phyloP scores from a whole-genome alignment of 2,329 filamentous ascomycete species.

The Dryadomyces quercivorus region DNA sequence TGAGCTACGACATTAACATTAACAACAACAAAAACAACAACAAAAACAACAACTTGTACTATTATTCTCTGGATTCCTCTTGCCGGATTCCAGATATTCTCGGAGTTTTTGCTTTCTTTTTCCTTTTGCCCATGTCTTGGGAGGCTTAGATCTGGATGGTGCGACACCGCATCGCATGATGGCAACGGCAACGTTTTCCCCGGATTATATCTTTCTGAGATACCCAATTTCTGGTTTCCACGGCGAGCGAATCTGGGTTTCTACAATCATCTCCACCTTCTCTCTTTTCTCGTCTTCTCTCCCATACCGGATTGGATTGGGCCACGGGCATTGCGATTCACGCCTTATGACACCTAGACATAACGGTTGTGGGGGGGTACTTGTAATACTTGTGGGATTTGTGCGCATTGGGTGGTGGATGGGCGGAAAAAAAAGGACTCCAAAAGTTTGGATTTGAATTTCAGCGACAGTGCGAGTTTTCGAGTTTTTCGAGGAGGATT shows the following conservation, averaged over 20 bases:
- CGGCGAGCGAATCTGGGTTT: slow-evolving; percentile 6
- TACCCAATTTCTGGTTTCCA: slow-evolving; percentile 8
- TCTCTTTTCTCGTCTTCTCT: neutral
- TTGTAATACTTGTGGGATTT: slow-evolving; percentile 3
- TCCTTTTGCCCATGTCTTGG: neutral
- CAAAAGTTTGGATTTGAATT: slow-evolving; percentile 1
- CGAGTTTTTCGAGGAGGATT: neutral
- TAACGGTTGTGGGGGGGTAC: neutral
- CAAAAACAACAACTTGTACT: neutral
- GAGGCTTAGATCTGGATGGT: slow-evolving; percentile 9
- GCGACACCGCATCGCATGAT: slow-evolving; percentile 6
- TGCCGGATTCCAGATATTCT: neutral
- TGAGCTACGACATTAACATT: neutral
- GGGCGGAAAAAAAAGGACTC: neutral
- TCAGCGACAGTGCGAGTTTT: neutral
- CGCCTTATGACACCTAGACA: neutral
- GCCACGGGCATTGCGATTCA: neutral
- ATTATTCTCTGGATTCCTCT: neutral
- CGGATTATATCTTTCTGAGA: slow-evolving; percentile 5
- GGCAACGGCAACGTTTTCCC: slow-evolving; percentile 2
- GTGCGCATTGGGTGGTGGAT: neutral
- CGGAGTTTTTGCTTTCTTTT: slow-evolving; percentile 6
- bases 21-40: neutral
- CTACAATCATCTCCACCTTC: neutral
- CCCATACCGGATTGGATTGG: neutral